Base-by-base conservation (phyloP, 495 filamentous ascomycete species). In the Tuber magnatum region DNA sequence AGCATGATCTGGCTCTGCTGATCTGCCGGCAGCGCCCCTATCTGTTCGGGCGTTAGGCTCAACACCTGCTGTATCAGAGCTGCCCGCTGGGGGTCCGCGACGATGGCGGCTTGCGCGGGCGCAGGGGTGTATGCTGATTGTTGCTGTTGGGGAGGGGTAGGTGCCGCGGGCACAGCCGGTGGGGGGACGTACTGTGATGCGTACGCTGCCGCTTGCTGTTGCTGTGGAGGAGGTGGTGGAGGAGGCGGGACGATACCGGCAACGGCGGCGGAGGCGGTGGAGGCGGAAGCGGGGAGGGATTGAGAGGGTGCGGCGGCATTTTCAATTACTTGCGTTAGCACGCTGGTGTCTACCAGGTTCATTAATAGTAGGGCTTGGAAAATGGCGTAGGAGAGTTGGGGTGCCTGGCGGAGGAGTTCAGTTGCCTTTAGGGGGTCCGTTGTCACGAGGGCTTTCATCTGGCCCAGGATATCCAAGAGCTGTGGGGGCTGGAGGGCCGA, bases 281-380 rank as follows among this genome's bases (percentile, higher is more conserved):
- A 65, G 14, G 70, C 69, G 14, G 76, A 51, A 28, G 72, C 68
- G 18, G 69, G 32, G 24, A 71, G 69, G 9, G 77, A 40, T 32
- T 39, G 51, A 22, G 78, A 69, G 22, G 78, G 77, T 18, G 78
- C 75, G 38, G 78, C 78, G 1, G 78, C 71, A 39, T 77, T 77
- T 75, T 83, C 81, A 72, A 83, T 83, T 16, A 83, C 81, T 68
- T 83, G 81, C 1, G 81, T 82, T 32, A 83, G 76, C 14, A 83
- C 81, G 24, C 71, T 69, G 38, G 81, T 82, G 51, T 95, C 93
- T 73, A 99, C 95, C 12, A 99, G 89, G 68, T 92, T 92, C 90
- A 98, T 94, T 24, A 97, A 87, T 0, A 99, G 88, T 6, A 99
- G 86, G 9, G 94, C 92, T 83, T 98, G 96, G 86, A 99, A 98